Evolutionary conservation across 2,329 filamentous ascomycete genomes (phyloP).

Genomic region (Fusarium subglutinans): DNA sequence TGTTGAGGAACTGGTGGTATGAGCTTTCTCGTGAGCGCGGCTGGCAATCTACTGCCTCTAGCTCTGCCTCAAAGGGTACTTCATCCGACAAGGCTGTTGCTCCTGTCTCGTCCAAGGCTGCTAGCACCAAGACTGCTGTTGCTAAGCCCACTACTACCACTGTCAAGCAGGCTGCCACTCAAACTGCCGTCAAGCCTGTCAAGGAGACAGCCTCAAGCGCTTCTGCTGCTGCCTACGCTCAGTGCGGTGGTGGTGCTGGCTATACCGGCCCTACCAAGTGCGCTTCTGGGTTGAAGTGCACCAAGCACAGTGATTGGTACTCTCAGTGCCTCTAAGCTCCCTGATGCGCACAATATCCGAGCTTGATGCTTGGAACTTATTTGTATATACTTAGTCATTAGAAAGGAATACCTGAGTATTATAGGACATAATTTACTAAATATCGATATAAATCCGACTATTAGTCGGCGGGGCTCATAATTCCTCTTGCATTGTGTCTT

Average conservation of each 20-base stretch:
- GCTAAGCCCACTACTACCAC: neutral
- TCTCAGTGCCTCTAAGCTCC: conserved; percentile 36
- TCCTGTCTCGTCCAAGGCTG: neutral
- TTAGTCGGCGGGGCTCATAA: accelerated
- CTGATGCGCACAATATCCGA: accelerated
- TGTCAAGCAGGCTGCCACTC: neutral
- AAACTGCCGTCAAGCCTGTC: neutral
- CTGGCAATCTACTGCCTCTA: conserved; percentile 34
- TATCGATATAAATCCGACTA: no score
- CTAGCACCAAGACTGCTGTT: neutral
- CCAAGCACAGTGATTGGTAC: conserved; percentile 40
- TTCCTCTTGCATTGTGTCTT: no score
- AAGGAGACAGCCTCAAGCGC: neutral
- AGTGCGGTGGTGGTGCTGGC: conserved; percentile 38
- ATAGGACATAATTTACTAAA: neutral
- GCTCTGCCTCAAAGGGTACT: neutral
- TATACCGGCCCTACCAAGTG: conserved; percentile 40
- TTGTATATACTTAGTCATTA: conserved; percentile 2
- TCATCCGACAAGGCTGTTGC: neutral
- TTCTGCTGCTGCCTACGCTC: conserved; percentile 5
- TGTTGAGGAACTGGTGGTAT: conserved; percentile 59
- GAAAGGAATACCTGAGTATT: no score
- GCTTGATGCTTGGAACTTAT: neutral
- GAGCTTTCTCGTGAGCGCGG: conserved; percentile 44
- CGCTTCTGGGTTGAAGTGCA: conserved; percentile 32